Conservation (phyloP, 306 rosid genomes). For the Gastrolobium villosum region DNA sequence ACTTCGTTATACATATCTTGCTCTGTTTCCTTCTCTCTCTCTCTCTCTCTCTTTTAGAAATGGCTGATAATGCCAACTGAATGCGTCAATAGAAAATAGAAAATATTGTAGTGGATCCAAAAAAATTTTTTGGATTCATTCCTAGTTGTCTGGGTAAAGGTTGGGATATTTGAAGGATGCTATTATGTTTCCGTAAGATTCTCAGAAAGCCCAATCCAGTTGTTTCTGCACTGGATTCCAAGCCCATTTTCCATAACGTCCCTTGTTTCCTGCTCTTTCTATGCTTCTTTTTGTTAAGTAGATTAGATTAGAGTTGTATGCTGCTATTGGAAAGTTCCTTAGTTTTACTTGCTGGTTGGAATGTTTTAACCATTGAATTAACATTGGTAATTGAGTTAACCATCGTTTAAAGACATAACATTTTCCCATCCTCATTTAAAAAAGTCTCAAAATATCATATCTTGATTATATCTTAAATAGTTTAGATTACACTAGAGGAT, state of each 20-base stretch:
- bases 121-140: background rate
- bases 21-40: too few relatives aligned
- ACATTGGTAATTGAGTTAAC: background rate
- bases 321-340: background rate
- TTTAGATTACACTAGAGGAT: too few relatives aligned
- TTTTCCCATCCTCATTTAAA: conserved; percentile 22
- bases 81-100: background rate
- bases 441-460: too few relatives aligned
- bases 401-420: conserved; percentile 40
- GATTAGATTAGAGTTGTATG: background rate
- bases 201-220: background rate
- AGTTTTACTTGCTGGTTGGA: background rate
- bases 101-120: background rate
- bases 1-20: too few relatives aligned
- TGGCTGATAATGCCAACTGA: background rate
- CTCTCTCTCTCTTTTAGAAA: background rate
- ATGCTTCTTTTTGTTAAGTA: background rate
- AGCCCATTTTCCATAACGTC: background rate
- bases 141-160: background rate
- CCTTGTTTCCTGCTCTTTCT: background rate
- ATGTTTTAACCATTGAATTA: background rate
- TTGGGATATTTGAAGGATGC: conserved; percentile 9
- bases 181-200: background rate
- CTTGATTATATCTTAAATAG: too few relatives aligned
- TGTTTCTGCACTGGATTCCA: background rate